These are phyloP conservation scores for Fusarium fujikuroi DNA, from an alignment of 2,329 filamentous ascomycete species.

Conservation along the genomic window DNA sequence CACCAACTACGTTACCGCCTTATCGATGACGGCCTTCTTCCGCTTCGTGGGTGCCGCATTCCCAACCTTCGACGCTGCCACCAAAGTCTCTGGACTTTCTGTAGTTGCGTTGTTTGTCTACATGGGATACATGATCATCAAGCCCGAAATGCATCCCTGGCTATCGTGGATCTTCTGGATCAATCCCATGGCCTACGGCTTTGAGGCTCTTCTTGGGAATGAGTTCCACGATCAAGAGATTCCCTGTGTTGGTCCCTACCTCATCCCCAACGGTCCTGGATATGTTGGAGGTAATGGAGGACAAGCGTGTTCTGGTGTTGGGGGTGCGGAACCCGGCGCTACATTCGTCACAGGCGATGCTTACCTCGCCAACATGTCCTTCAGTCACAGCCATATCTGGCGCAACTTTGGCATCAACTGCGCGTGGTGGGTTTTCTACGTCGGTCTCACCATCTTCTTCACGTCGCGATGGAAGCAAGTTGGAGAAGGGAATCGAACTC, in stretches of 20 bases:
- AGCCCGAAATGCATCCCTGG: constrained; percentile 71
- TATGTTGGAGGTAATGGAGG: constrained; percentile 54
- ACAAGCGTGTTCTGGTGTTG: constrained; percentile 67
- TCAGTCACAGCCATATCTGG: constrained; percentile 65
- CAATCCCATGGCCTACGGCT: constrained; percentile 75
- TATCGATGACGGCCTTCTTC: constrained; percentile 67
- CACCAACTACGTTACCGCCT: constrained; percentile 45
- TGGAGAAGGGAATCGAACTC: constrained; percentile 62
- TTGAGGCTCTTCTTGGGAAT: constrained; percentile 74
- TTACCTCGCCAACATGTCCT: constrained; percentile 66
- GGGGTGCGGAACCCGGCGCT: constrained; percentile 63
- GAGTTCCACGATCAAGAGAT: constrained; percentile 71
- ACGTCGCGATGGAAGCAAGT: constrained; percentile 67
- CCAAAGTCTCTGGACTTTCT: constrained; percentile 64
- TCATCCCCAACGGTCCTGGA: constrained; percentile 61
- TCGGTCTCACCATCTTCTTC: constrained; percentile 65
- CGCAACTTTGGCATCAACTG: constrained; percentile 70
- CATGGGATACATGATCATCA: constrained; percentile 71
- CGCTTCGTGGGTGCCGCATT: constrained; percentile 66
- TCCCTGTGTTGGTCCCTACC: constrained; percentile 59
- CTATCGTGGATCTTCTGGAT: constrained; percentile 72
- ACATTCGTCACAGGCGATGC: constrained; percentile 64
- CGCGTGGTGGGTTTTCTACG: constrained; percentile 70
- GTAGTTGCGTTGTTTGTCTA: constrained; percentile 68
- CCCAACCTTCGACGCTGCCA: constrained; percentile 66